Evolutionary conservation across 2,329 filamentous ascomycete genomes (phyloP).

Genomic region (Erysiphe pisi): DNA sequence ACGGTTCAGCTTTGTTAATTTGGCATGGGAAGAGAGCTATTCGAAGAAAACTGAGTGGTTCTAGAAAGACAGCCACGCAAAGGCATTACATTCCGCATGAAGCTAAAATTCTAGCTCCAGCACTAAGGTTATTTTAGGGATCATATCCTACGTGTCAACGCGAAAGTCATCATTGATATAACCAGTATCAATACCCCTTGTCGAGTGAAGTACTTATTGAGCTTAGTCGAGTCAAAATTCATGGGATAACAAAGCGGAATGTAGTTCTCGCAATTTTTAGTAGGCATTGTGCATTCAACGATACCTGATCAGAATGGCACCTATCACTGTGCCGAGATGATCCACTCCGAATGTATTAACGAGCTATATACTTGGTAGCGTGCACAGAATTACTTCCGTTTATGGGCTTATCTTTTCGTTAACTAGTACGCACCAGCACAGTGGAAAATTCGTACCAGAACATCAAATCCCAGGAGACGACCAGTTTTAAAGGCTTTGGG

Average conservation of each 20-base stretch:
- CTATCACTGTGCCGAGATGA: no score
- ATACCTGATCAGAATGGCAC: neutral
- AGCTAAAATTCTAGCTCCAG: neutral
- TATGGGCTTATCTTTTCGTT: no score
- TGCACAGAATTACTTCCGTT: no score
- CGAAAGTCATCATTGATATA: neutral
- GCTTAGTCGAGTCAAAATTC: neutral
- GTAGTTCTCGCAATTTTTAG: neutral
- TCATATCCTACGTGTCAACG: neutral
- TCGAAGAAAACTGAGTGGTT: neutral
- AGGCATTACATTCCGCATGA: neutral
- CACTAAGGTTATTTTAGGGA: neutral
- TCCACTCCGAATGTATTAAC: no score
- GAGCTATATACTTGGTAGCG: no score
- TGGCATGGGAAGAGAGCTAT: constrained; percentile 21
- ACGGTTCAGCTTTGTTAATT: neutral
- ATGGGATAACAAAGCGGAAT: no score
- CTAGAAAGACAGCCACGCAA: neutral
- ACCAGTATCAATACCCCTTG: neutral
- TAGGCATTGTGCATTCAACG: neutral
- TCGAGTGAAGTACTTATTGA: no score
- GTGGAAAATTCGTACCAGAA: neutral
- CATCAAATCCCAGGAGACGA: neutral
- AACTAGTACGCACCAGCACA: neutral
- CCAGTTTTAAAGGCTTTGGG: neutral